phyloP scores from a whole-genome alignment of 805 yeast genomes.

The Candida michaelii region DNA sequence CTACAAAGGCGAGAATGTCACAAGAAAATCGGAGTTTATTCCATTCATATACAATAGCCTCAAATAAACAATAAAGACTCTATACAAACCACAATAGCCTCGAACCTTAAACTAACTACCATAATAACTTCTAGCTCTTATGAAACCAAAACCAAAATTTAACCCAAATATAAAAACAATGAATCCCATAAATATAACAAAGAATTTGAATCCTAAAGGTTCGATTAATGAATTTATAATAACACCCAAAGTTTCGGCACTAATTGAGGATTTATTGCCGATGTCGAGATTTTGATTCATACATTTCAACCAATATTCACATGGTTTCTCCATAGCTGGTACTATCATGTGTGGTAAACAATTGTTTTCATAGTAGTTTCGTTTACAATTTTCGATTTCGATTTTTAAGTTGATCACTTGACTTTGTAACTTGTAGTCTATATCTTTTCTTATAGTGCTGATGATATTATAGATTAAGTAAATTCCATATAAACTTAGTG shows the following conservation, averaged over 20 bases:
- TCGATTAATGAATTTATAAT: slow-evolving; percentile 63
- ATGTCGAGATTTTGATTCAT: slow-evolving; percentile 50
- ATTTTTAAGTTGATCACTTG: slow-evolving; percentile 45
- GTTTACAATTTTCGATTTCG: slow-evolving; percentile 55
- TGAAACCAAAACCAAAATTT: slow-evolving; percentile 66
- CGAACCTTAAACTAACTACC: slow-evolving; percentile 21
- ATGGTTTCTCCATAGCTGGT: slow-evolving; percentile 58
- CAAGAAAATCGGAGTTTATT: no score
- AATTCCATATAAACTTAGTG: slow-evolving; percentile 45
- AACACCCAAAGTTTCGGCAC: slow-evolving; percentile 63
- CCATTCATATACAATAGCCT: no score
- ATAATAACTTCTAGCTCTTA: slow-evolving; percentile 54
- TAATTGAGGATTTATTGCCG: slow-evolving; percentile 52
- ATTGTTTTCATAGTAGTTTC: slow-evolving; percentile 51
- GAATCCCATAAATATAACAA: slow-evolving; percentile 42
- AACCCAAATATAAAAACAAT: slow-evolving; percentile 53
- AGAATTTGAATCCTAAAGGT: slow-evolving; percentile 64
- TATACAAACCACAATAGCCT: no score
- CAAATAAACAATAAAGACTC: no score
- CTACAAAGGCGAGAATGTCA: no score
- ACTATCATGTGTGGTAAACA: slow-evolving; percentile 57
- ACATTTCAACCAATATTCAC: slow-evolving; percentile 65
- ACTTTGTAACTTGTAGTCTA: slow-evolving; percentile 49
- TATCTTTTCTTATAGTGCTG: slow-evolving; percentile 53
- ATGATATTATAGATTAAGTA: slow-evolving; percentile 46